Base-by-base conservation (phyloP, 163 green algal species). In the Smithsoniella earleae region DNA sequence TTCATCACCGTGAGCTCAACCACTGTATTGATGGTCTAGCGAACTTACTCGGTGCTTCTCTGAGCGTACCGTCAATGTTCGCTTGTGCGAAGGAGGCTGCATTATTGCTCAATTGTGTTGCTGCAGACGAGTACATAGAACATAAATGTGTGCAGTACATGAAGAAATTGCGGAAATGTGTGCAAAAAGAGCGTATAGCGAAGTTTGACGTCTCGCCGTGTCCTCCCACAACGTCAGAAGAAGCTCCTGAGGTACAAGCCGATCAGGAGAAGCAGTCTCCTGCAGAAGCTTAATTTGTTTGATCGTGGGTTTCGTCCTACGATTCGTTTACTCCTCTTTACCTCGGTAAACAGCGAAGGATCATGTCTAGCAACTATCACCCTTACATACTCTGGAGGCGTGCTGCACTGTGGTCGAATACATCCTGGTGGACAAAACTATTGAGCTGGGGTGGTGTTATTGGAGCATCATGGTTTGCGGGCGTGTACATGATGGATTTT, bases 131-230 rank as follows among this genome's bases (percentile, higher is more conserved):
- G 25, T 69, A 69, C 43, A 34, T 69, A 8, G 58, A 69, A 31
- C 58, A 69, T 16, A 69, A 69, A 31, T 69, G 58, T 36, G 25
- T 69, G n/a, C 58, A 69, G 58, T 69, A 69, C 25, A 69, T 69
- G 58, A 69, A 69, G 58, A 30, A 31, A 3, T 36, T 69, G 16
- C 20, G 58, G 6, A 69, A 69, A 31, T 69, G 58, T 34, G 25
- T 34, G 4, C 58, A 69, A 69, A 30, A 34, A 8, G 58, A 69
- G 58, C 20, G 58, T 3, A 69, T 69, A 8, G 58, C 43, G 16
- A 69, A 34, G 22, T 69, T 69, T 36, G 58, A 69, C 16, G 16
- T 69, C 27, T 38, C 34, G 20, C 58, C 58, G 3, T 30, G 34
- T 43, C 31, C 25, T 64, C 25, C 31, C 49, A 64, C 5, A 6